Conservation (phyloP, 208 protist genomes). For the Kentomonas sorsogonicus region DNA sequence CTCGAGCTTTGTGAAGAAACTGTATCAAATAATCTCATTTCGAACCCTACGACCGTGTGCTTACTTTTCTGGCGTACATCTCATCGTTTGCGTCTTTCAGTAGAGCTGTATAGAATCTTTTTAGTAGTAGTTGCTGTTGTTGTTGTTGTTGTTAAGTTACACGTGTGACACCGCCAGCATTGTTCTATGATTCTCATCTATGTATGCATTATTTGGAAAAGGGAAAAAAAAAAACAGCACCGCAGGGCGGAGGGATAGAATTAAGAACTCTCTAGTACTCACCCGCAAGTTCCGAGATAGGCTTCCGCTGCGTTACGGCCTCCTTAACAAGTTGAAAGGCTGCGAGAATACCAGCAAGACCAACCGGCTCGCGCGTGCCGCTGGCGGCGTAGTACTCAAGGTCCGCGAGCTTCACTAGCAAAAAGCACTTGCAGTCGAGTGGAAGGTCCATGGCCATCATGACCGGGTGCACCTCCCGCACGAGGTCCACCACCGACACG, state of each 20-base stretch:
- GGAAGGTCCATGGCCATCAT: slow-evolving; percentile 83
- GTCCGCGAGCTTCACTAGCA: slow-evolving; percentile 69
- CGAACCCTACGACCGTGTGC: too few species aligned
- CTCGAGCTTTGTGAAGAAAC: too few species aligned
- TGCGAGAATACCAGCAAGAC: slow-evolving; percentile 63
- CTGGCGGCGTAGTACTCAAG: slow-evolving; percentile 77
- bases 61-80: too few species aligned
- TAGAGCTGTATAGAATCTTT: not conserved
- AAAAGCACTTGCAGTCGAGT: slow-evolving; percentile 79
- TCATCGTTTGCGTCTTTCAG: not conserved
- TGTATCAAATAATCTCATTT: too few species aligned
- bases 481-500: slow-evolving; percentile 64
- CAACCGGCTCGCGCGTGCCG: slow-evolving; percentile 52
- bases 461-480: slow-evolving; percentile 71
- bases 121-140: not conserved
- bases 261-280: slow-evolving; percentile 8
- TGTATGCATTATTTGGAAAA: too few species aligned
- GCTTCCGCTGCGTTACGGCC: slow-evolving; percentile 63
- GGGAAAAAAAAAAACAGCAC: not conserved
- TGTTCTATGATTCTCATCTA: too few species aligned
- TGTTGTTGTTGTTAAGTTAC: not conserved
- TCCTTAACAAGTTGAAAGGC: slow-evolving; percentile 84
- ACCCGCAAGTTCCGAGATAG: slow-evolving; percentile 38
- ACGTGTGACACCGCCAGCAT: too few species aligned
- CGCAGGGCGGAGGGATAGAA: not conserved